Percentiles rank a stretch among this genome's conserved stretches.
These are phyloP conservation scores for Ochetophila trinervis DNA, from an alignment of 306 rosid genomes.

Conservation along the genomic window DNA sequence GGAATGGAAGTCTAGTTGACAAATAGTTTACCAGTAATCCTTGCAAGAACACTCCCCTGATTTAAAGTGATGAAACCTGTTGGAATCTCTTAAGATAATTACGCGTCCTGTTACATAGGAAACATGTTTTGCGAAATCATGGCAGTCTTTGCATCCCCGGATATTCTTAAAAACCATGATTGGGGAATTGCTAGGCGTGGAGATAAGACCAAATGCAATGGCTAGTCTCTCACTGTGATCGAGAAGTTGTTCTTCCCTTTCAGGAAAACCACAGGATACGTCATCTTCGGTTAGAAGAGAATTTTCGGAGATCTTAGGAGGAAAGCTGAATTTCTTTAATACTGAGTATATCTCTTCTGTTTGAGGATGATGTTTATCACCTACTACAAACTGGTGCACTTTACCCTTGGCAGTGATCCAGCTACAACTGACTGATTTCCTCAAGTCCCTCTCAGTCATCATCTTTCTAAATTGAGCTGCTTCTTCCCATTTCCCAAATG, in stretches of 20 bases:
- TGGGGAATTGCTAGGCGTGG: conserved; percentile 34
- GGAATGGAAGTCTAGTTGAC: neutral
- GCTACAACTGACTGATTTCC: conserved; percentile 50
- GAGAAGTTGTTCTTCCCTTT: conserved; percentile 48
- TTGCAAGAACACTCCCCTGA: conserved; percentile 53
- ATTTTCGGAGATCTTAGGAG: conserved; percentile 26
- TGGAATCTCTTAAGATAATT: conserved; percentile 48
- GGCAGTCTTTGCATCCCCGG: conserved; percentile 55
- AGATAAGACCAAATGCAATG: conserved; percentile 53
- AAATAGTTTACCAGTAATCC: conserved; percentile 46
- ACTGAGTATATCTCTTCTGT: conserved; percentile 47
- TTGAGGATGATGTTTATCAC: conserved; percentile 60
- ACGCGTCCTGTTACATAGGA: conserved; percentile 41
- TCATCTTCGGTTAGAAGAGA: conserved; percentile 41
- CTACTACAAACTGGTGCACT: conserved; percentile 50
- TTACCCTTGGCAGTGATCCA: conserved; percentile 52
- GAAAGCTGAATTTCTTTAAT: conserved; percentile 34
- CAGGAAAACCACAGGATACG: conserved; percentile 30
- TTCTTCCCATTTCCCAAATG: conserved; percentile 53
- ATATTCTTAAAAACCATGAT: conserved; percentile 49
- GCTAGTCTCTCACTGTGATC: conserved; percentile 63
- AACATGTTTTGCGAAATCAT: conserved; percentile 58
- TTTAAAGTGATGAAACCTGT: conserved; percentile 53
- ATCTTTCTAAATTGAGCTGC: conserved; percentile 44
- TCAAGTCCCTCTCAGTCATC: conserved; percentile 54